phyloP scores from a whole-genome alignment of 257 asterid genomes.

The Linaria vulgaris region DNA sequence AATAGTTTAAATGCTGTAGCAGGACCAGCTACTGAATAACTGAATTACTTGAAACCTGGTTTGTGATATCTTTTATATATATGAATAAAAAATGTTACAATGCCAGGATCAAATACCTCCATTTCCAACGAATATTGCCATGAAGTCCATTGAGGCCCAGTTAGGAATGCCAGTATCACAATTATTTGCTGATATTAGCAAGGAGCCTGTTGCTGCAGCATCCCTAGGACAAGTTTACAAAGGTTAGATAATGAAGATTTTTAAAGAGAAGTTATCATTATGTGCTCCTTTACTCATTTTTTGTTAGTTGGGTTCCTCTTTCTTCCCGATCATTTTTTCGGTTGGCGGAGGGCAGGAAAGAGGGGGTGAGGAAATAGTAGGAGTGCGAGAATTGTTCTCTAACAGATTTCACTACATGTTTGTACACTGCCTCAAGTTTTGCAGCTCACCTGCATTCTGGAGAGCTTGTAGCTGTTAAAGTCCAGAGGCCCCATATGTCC shows the following conservation, averaged over 20 bases:
- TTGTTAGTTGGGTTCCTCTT: not conserved
- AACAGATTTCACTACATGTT: constrained; percentile 35
- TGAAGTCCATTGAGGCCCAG: constrained; percentile 81
- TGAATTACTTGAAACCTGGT: constrained; percentile 13
- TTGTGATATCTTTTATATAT: constrained; percentile 20
- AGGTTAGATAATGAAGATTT: constrained; percentile 57
- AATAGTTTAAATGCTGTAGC: constrained; percentile 10
- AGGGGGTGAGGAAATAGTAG: constrained; percentile 5
- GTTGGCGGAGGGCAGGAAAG: not conserved
- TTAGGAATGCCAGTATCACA: constrained; percentile 79
- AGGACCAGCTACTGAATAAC: constrained; percentile 17
- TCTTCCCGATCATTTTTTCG: not conserved
- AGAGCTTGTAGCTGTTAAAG: constrained; percentile 98
- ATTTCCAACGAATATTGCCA: constrained; percentile 75
- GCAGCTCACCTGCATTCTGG: constrained; percentile 99
- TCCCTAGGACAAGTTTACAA: constrained; percentile 96
- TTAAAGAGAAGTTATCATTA: constrained; percentile 5
- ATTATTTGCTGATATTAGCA: constrained; percentile 86
- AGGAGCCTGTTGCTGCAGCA: constrained; percentile 96
- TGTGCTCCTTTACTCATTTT: not conserved
- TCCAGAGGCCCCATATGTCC: constrained; percentile 98
- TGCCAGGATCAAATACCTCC: constrained; percentile 98
- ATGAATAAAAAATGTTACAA: constrained; percentile 19
- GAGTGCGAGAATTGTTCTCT: constrained; percentile 7
- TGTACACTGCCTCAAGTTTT: constrained; percentile 64